A percentile compares a stretch with the other conserved stretches of the same genome.
Conservation (phyloP, 495 filamentous ascomycete genomes). For the Penicillium nucicola region DNA sequence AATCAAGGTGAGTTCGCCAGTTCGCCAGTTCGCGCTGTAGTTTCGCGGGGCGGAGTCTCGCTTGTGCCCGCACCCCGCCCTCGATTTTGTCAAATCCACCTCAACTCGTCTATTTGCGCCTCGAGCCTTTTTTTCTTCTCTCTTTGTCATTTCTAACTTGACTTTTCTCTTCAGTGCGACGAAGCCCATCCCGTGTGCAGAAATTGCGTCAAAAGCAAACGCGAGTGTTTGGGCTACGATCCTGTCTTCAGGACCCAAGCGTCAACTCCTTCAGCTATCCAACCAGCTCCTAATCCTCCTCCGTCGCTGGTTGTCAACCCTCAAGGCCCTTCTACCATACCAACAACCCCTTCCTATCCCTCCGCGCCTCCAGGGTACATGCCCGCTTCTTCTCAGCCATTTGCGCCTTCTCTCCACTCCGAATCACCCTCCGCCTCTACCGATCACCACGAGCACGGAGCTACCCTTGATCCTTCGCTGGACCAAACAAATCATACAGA, state of each 20-base stretch:
- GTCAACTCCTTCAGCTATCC: slow-evolving; percentile 67
- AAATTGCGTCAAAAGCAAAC: slow-evolving; percentile 97
- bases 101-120: slow-evolving; percentile 9
- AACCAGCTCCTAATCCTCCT: slow-evolving; percentile 63
- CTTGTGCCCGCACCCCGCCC: slow-evolving; percentile 48
- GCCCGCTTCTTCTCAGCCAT: slow-evolving; percentile 59
- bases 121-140: slow-evolving; percentile 20
- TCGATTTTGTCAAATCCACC: slow-evolving; percentile 25
- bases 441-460: slow-evolving; percentile 58
- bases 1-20: slow-evolving; percentile 84
- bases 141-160: slow-evolving; percentile 9
- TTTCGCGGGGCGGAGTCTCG: slow-evolving; percentile 43
- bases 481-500: slow-evolving; percentile 34
- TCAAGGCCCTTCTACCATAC: slow-evolving; percentile 35
- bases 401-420: slow-evolving; percentile 46
- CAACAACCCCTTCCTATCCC: slow-evolving; percentile 35
- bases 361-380: slow-evolving; percentile 56
- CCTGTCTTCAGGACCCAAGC: slow-evolving; percentile 93
- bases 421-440: slow-evolving; percentile 47
- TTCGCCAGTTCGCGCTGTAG: slow-evolving; percentile 24
- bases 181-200: slow-evolving; percentile 91
- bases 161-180: slow-evolving; percentile 73
- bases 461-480: slow-evolving; percentile 74
- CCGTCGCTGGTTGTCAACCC: slow-evolving; percentile 46
- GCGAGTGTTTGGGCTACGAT: slow-evolving; percentile 96